Evolutionary conservation across 139 green algal species (phyloP), one percentile per base, ranked within the genome.

Genomic region (Chlamydomonas sp.): DNA sequence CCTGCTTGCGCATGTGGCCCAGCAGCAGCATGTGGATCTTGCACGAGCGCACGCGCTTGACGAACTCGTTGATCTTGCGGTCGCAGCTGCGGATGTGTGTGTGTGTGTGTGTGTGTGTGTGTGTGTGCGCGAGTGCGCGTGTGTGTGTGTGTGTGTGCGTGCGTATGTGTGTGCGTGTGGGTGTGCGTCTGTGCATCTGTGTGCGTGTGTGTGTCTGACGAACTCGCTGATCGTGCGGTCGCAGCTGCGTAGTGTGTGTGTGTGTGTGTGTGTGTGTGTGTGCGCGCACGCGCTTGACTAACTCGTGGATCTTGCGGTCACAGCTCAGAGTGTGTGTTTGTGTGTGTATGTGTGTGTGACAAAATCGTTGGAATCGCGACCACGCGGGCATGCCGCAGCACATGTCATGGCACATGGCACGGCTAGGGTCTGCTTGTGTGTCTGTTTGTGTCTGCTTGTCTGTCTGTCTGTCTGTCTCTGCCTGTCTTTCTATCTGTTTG

Each of bases 201-300:
- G 43, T 54, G 20, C 43, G 20, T 26, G 75, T 60, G 96, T 84
- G 5, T 93, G 80, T 81, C 97, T 98, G 16, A 98, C 92, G 81
- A 98, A 98, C 81, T 98, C 94, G 73, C 97, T 98, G 39, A 98
- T 85, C 83, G 85, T 79, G 71, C 68, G 72, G 54, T 82, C 72
- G 64, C 47, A 73, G 20, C 43, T 54, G 43, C 43, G 43, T 20
- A 54, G 20, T 54, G 43, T 13, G 16, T 13, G 13, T 13, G 20
- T 54, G 43, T 13, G 43, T 54, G 43, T 54, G 43, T 13, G 43
- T 54, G 43, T 54, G 43, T 13, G 43, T 54, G 43, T 54, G 43
- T n/a, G n/a, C n/a, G n/a, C n/a, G n/a, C n/a, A n/a, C n/a, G n/a
- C n/a, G n/a, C n/a, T n/a, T n/a, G n/a, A n/a, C n/a, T n/a, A n/a